Conservation (phyloP, 495 filamentous ascomycete species). For the Neurospora sp. region DNA sequence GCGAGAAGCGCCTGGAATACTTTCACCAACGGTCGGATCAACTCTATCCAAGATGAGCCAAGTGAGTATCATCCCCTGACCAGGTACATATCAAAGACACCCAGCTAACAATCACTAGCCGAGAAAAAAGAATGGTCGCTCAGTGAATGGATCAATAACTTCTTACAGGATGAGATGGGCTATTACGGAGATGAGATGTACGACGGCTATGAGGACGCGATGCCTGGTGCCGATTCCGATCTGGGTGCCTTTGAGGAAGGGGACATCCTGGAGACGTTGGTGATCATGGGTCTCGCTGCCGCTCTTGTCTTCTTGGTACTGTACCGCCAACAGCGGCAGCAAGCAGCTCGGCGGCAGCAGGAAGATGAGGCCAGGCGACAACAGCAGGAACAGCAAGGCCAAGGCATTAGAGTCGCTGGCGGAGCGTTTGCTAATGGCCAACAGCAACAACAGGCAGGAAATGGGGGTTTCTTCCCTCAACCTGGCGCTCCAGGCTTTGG, state of each 20-base stretch:
- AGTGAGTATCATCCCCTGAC: conserved; percentile 42
- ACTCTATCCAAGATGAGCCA: conserved; percentile 81
- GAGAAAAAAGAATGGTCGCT: conserved; percentile 63
- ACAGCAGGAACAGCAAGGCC: conserved; percentile 15
- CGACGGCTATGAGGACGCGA: conserved; percentile 44
- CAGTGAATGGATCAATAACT: conserved; percentile 73
- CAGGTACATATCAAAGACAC: conserved; percentile 6
- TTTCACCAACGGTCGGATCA: conserved; percentile 77
- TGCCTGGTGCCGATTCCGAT: conserved; percentile 35
- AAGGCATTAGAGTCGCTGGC: conserved; percentile 31
- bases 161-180: conserved; percentile 64
- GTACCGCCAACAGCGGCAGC: conserved; percentile 70
- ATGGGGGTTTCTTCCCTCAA: conserved; percentile 61
- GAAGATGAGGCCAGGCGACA: conserved; percentile 27
- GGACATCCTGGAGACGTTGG: conserved; percentile 69
- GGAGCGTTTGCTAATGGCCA: background rate
- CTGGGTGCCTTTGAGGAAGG: conserved; percentile 33
- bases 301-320: conserved; percentile 70
- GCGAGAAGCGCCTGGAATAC: conserved; percentile 87
- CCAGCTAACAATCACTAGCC: conserved; percentile 30
- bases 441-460: conserved; percentile 23
- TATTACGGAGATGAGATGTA: conserved; percentile 50
- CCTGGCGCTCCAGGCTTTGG: conserved; percentile 62
- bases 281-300: conserved; percentile 70
- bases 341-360: conserved; percentile 32